These are phyloP conservation scores for Lactifluus rugatus DNA, from an alignment of 768 basidiomycete species.

Conservation along the genomic window DNA sequence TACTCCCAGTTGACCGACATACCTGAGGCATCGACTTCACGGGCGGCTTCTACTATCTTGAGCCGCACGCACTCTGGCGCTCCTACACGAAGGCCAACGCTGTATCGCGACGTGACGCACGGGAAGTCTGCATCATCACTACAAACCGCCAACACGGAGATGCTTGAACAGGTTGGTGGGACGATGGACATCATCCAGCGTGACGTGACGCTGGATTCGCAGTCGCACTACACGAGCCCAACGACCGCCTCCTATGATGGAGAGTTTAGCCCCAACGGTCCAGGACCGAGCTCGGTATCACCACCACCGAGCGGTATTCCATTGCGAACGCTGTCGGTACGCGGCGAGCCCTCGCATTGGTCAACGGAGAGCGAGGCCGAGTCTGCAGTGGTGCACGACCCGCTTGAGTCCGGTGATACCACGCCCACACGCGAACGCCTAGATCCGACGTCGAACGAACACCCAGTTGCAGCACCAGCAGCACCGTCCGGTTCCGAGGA, in stretches of 20 bases:
- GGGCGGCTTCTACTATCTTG: background rate
- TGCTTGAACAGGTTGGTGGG: slow-evolving; percentile 54
- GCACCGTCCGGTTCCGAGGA: background rate
- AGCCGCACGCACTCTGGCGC: slow-evolving; percentile 3
- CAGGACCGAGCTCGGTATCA: background rate
- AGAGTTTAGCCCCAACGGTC: slow-evolving; percentile 2
- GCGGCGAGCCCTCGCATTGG: slow-evolving; percentile 2
- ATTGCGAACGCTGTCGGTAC: background rate
- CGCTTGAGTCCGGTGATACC: background rate
- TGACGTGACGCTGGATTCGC: slow-evolving; percentile 18
- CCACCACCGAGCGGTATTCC: background rate
- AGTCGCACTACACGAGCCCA: slow-evolving; percentile 6
- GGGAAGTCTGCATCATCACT: slow-evolving; percentile 35
- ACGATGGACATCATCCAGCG: slow-evolving; percentile 63
- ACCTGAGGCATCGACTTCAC: slow-evolving; percentile 4
- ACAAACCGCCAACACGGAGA: slow-evolving; percentile 62
- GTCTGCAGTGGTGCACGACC: background rate
- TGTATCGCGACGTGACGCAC: slow-evolving; percentile 25
- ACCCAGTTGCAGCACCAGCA: background rate
- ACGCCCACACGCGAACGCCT: background rate
- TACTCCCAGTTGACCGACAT: slow-evolving; percentile 25
- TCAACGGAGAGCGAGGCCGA: slow-evolving; percentile 6
- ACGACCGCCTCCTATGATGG: background rate
- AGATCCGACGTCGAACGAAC: background rate
- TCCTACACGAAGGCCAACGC: slow-evolving; percentile 11